phyloP scores from a whole-genome alignment of 192 early-diverging fungal genomes.

The Kappamyces sp. region DNA sequence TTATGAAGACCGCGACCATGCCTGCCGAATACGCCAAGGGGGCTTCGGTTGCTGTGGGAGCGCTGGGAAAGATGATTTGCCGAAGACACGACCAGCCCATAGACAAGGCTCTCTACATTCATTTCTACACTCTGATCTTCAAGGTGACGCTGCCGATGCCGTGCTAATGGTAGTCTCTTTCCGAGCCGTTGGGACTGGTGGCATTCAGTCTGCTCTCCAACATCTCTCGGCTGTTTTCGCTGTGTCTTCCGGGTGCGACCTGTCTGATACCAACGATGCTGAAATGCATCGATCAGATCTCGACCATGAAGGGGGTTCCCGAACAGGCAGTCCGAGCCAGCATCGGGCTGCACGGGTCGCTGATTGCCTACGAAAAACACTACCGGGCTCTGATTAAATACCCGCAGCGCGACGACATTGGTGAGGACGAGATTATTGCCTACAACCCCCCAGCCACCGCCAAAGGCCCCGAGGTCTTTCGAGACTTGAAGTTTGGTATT shows the following conservation, averaged over 20 bases:
- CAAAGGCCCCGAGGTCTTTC: neutral
- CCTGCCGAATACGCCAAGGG: slow-evolving; percentile 60
- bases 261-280: slow-evolving; percentile 63
- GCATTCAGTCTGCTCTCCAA: slow-evolving; percentile 64
- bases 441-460: neutral
- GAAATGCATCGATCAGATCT: slow-evolving; percentile 52
- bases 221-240: slow-evolving; percentile 58
- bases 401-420: neutral
- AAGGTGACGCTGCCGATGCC: slow-evolving; percentile 41
- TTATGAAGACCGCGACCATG: slow-evolving; percentile 66
- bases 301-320: slow-evolving; percentile 35
- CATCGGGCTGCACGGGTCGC: slow-evolving; percentile 42
- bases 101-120: slow-evolving; percentile 45
- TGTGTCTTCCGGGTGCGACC: slow-evolving; percentile 60
- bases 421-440: too few species aligned
- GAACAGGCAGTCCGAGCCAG: slow-evolving; percentile 34
- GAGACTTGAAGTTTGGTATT: neutral
- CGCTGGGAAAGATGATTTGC: slow-evolving; percentile 72
- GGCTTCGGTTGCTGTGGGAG: slow-evolving; percentile 57
- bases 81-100: slow-evolving; percentile 63
- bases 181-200: slow-evolving; percentile 25
- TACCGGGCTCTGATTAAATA: slow-evolving; percentile 8
- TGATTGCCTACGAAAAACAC: slow-evolving; percentile 28
- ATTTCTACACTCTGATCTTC: slow-evolving; percentile 66
- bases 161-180: neutral